Evolutionary conservation across 345 rosid species (phyloP).

Genomic region (Angophora floribunda): DNA sequence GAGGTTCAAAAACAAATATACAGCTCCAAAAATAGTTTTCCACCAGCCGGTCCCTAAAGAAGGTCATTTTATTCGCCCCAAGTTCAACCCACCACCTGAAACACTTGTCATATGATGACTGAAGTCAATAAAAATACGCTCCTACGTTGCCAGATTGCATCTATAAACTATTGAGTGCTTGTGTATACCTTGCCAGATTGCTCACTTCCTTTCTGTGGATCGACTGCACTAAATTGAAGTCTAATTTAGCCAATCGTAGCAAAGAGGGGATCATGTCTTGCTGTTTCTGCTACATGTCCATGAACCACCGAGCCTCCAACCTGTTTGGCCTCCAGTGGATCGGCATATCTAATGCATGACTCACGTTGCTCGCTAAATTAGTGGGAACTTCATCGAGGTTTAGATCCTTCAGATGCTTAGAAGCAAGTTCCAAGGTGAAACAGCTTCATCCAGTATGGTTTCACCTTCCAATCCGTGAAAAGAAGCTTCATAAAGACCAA

Average conservation of each 20-base stretch:
- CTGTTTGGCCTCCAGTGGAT: slow-evolving; percentile 3
- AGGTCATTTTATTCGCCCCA: neutral
- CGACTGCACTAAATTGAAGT: slow-evolving; percentile 5
- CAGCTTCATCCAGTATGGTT: slow-evolving; percentile 1
- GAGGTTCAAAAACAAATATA: neutral
- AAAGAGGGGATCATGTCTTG: slow-evolving; percentile 1
- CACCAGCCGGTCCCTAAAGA: slow-evolving; percentile 2
- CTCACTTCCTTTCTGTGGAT: neutral
- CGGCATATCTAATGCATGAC: neutral
- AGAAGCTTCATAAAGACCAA: slow-evolving; percentile 18
- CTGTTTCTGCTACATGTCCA: neutral
- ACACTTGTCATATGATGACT: neutral
- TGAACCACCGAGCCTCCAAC: slow-evolving; percentile 13
- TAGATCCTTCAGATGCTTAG: neutral
- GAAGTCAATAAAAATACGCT: neutral
- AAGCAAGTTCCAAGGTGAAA: neutral
- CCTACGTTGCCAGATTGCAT: neutral
- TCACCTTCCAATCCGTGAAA: slow-evolving; percentile 1
- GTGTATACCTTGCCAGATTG: neutral
- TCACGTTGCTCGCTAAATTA: neutral
- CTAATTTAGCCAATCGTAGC: slow-evolving; percentile 9
- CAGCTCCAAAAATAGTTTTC: slow-evolving; percentile 2
- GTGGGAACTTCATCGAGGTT: neutral
- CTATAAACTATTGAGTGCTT: too few species aligned
- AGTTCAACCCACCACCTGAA: slow-evolving; percentile 12